Conservation (phyloP, 78 protist genomes). For the Dictyostelium intermedium region DNA sequence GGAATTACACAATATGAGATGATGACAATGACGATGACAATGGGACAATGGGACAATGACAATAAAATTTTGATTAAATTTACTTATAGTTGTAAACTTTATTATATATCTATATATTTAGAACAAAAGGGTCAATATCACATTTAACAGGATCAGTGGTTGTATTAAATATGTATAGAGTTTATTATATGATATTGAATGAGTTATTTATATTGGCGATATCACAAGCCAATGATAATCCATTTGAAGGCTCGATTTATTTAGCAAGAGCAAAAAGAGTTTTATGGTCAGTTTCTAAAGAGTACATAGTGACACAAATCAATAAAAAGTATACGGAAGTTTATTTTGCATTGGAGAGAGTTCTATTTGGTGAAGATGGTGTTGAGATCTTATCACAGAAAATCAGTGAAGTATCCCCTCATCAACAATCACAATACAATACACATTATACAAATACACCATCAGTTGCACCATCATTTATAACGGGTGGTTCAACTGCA, state of each 20-base stretch:
- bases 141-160: constrained; percentile 65
- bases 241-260: constrained; percentile 68
- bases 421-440: not conserved
- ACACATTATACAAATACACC: not conserved
- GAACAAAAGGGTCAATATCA: constrained; percentile 24
- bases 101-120: too few species aligned
- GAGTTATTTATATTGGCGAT: constrained; percentile 56
- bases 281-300: constrained; percentile 25
- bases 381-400: constrained; percentile 16
- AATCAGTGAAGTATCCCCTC: constrained; percentile 52
- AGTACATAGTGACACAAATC: not conserved
- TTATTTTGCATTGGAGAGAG: constrained; percentile 53
- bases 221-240: constrained; percentile 76
- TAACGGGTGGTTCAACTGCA: not conserved
- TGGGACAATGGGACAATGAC: too few species aligned
- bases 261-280: constrained; percentile 54
- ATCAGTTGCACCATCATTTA: constrained; percentile 7
- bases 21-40: too few species aligned
- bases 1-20: too few species aligned
- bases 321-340: constrained; percentile 29
- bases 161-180: constrained; percentile 75
- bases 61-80: too few species aligned
- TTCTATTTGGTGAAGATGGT: constrained; percentile 67
- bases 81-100: too few species aligned
- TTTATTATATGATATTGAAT: constrained; percentile 58